Evolutionary conservation across 2,329 filamentous ascomycete species (phyloP).

Genomic region (Colletotrichum incanum): DNA sequence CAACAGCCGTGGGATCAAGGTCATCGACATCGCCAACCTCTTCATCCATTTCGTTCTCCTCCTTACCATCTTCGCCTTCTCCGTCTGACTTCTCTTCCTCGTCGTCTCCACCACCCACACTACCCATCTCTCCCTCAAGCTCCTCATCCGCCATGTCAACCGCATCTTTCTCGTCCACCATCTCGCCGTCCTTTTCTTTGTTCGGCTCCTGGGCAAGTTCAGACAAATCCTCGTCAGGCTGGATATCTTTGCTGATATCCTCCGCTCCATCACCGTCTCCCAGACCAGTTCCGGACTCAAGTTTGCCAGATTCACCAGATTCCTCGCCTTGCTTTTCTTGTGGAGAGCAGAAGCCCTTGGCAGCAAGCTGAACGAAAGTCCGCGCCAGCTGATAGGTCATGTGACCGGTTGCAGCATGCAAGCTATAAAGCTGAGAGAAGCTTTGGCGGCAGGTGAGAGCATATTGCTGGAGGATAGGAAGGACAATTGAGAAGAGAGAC

Average conservation of each 20-base stretch:
- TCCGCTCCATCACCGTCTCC: slow-evolving; percentile 96
- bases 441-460: slow-evolving; percentile 71
- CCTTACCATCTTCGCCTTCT: slow-evolving; percentile 75
- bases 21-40: slow-evolving; percentile 94
- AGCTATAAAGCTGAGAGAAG: slow-evolving; percentile 70
- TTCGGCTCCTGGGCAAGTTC: slow-evolving; percentile 91
- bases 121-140: slow-evolving; percentile 86
- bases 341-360: slow-evolving; percentile 92
- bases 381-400: slow-evolving; percentile 83
- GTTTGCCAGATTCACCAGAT: slow-evolving; percentile 79
- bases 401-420: slow-evolving; percentile 81
- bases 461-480: slow-evolving; percentile 85
- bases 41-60: slow-evolving; percentile 84
- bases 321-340: slow-evolving; percentile 83
- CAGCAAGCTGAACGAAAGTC: slow-evolving; percentile 83
- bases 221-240: slow-evolving; percentile 91
- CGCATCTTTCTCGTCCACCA: slow-evolving; percentile 86
- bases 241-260: slow-evolving; percentile 97
- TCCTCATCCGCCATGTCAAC: slow-evolving; percentile 96
- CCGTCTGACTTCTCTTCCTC: slow-evolving; percentile 74
- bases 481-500: slow-evolving; percentile 72
- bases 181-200: slow-evolving; percentile 74
- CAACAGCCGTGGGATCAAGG: slow-evolving; percentile 88
- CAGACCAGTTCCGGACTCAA: slow-evolving; percentile 93
- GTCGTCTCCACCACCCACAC: slow-evolving; percentile 73